phyloP scores from a whole-genome alignment of 139 green algal species.

The Closterium sp. region DNA sequence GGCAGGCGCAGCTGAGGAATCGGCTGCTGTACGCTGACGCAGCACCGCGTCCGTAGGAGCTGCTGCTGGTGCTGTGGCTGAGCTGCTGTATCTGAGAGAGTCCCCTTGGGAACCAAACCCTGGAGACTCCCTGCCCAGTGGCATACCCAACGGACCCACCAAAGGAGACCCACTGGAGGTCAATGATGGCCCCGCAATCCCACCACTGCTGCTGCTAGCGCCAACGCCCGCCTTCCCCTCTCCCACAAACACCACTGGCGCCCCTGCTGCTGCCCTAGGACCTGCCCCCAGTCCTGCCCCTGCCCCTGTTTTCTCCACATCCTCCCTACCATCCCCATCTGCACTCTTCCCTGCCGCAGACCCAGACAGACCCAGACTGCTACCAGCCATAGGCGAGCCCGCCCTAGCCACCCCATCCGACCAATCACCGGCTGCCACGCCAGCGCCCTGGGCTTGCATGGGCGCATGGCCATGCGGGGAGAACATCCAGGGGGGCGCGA shows the following conservation, averaged over 20 bases:
- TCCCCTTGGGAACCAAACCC: no score
- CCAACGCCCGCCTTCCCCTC: not conserved
- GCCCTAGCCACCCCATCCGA: not conserved
- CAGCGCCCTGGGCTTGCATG: not conserved
- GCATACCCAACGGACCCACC: not conserved
- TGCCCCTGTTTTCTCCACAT: not conserved
- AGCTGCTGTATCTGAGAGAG: no score
- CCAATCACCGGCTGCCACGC: not conserved
- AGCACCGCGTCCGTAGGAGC: no score
- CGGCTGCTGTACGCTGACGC: no score
- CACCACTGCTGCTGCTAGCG: not conserved
- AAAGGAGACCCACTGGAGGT: not conserved
- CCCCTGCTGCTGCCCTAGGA: not conserved
- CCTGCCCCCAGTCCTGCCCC: no score
- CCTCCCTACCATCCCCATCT: not conserved
- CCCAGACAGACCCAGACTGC: not conserved
- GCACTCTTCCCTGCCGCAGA: not conserved
- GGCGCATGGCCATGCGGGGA: not conserved
- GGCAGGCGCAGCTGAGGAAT: no score
- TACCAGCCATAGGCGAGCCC: not conserved
- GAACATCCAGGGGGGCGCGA: not conserved
- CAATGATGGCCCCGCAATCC: not conserved
- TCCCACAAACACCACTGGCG: not conserved
- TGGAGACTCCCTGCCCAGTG: not conserved
- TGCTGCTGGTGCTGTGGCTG: no score